Evolutionary conservation across 805 yeast species (phyloP).

Genomic region (Zygosaccharomyces lentus): DNA sequence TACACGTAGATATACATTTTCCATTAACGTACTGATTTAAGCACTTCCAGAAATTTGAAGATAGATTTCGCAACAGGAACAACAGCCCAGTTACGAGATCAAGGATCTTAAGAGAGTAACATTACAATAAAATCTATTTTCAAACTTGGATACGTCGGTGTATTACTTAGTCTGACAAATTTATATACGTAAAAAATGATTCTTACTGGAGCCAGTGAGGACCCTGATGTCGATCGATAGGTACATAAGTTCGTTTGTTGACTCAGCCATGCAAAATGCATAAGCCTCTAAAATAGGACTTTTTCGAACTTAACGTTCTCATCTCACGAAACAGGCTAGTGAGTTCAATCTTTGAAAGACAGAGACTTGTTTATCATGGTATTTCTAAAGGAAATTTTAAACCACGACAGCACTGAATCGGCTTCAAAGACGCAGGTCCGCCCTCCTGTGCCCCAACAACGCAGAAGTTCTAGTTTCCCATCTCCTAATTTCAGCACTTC

Average conservation of each 20-base stretch:
- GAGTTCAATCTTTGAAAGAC: not conserved
- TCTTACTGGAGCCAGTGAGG: not conserved
- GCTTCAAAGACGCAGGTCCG: not conserved
- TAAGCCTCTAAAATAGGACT: not conserved
- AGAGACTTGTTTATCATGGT: constrained; percentile 10
- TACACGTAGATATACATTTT: not conserved
- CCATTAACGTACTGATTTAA: too few species aligned
- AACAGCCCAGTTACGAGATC: too few species aligned
- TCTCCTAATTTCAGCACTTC: constrained; percentile 13
- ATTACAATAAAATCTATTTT: too few species aligned
- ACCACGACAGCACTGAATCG: constrained; percentile 11
- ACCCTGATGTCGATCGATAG: not conserved
- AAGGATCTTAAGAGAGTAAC: too few species aligned
- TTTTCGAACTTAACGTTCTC: not conserved
- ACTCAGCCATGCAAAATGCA: not conserved
- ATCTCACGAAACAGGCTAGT: not conserved
- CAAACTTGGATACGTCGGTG: too few species aligned
- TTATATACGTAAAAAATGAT: not conserved
- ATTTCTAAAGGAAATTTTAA: constrained; percentile 17
- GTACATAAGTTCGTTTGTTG: not conserved
- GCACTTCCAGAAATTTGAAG: not conserved
- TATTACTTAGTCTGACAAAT: not conserved
- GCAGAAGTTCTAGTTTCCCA: constrained; percentile 9
- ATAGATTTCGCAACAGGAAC: too few species aligned
- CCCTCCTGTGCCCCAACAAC: not conserved